Evolutionary conservation across 1,284 basidiomycete species (phyloP).

Genomic region (Pseudozyma pruni): DNA sequence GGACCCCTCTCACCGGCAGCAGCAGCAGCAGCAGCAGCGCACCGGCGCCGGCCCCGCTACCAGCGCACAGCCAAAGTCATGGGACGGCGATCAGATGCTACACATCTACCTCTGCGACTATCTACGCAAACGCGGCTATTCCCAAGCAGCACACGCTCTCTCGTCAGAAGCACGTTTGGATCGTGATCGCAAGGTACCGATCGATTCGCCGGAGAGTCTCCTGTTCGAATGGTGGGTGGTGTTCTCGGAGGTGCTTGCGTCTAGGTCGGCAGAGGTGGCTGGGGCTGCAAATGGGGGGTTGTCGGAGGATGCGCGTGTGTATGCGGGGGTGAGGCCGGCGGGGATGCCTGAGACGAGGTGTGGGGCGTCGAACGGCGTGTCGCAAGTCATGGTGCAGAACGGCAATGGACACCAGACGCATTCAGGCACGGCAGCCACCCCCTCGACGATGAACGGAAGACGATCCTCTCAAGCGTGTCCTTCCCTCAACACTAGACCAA

Average conservation of each 20-base stretch:
- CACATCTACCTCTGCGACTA: conserved; percentile 51
- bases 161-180: conserved; percentile 27
- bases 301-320: conserved; percentile 20
- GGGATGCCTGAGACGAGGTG: background rate
- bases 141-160: conserved; percentile 24
- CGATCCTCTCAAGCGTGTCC: no score
- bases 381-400: no score
- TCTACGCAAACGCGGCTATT: conserved; percentile 34
- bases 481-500: no score
- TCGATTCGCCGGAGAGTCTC: conserved; percentile 43
- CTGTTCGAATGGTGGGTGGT: conserved; percentile 50
- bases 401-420: background rate
- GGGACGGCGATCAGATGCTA: conserved; percentile 44
- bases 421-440: no score
- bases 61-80: conserved; percentile 3
- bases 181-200: conserved; percentile 24
- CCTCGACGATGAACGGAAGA: no score
- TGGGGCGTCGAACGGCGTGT: no score
- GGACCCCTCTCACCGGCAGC: background rate
- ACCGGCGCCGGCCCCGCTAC: conserved; percentile 1
- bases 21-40: background rate
- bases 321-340: conserved; percentile 1
- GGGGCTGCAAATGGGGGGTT: background rate
- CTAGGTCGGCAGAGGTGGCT: background rate
- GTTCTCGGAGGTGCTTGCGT: conserved; percentile 44